Base-by-base conservation (phyloP, 208 protist species). In the Angomonas ambiguus region DNA sequence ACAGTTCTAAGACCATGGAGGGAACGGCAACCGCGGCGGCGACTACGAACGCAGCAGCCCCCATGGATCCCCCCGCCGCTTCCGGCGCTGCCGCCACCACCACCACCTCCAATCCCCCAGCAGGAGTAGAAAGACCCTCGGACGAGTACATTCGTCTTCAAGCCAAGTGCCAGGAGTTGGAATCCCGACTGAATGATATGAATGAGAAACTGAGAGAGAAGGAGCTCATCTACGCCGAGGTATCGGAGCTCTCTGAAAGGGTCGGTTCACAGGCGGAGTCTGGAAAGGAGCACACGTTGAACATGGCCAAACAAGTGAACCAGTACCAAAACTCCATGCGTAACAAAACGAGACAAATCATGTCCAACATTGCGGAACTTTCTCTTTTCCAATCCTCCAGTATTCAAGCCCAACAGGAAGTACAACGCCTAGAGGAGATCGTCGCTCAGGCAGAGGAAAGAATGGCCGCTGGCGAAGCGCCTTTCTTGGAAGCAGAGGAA, bases 181-280 rank as follows among this genome's bases (percentile, higher is more conserved):
- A 98, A 72, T 80, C 87, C 34, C 88, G 90, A 28, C 71, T 98
- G 16, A 91, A 96, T 71, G 65, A 71, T 31, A 83, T 97, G 66
- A 96, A 97, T 68, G 94, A 97, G 60, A 87, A 95, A 79, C 87
- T 99, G 53, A 84, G 97, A 25, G 97, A 99, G 76, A 98, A 98
- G 82, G 88, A 98, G 34, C 86, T 99, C 11, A 95, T 99, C 60
- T 66, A 98, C 8, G 93, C 97, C 34, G 96, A 98, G 69, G 92
- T 99, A 20, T 91, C 82, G 22, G 88, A 93, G 65, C 77, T 98
- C 34, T 85, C 92, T 10, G 82, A 97, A 64, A 74, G 92, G 28
- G 79, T 98, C 11, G 76, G 88, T 6, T 67, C 68, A 18, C 83
- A 97, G 65, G 96, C 96, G 10, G 77, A 91, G 38, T 77, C 80